Base-by-base conservation (phyloP, 140 eudicot genomes). In the Ambrosia hybrid region DNA sequence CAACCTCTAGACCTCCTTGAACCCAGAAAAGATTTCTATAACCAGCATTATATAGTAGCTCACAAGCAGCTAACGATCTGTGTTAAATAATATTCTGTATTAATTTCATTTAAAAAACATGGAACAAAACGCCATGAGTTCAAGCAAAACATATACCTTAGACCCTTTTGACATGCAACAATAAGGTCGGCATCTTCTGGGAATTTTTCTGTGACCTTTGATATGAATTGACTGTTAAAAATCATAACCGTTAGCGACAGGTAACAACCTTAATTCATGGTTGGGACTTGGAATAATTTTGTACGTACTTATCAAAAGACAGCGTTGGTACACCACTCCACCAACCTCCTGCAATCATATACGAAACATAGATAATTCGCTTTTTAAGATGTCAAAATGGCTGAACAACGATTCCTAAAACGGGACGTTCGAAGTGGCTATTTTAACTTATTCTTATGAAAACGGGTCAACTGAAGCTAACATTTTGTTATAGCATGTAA, bases 21-120 rank as follows among this genome's bases (percentile, higher is more conserved):
- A 93, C 87, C 98, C 96, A 93, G 77, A 90, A 93, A 60, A 93
- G 69, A 64, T 93, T 93, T 72, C 74, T 78, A 73, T 90, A 93
- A 75, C 98, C 98, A 75, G 96, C 94, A 84, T 90, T 90, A 70
- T 84, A 83, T 67, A 93, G 85, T 78, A 78, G 74, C 83, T 93
- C 98, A 84, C 97, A 87, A 79, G 98, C 98, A 1, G 97, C 98
- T 70, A 93, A 74, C 39, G 98, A 93, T 84, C 98, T 93, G 80
- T 75, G 59, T 14, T 56, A 71, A 74, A 16, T 10, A 59, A 58
- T 45, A 16, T 26, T 11, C 11, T 43, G 45, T 67, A 17, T 83
- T 59, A 79, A 66, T 4, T 52, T 46, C 61, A 73, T 67, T 65
- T 15, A 0, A 0, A 38, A 15, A 51, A 60, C 67, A 1, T 2